These are phyloP conservation scores for Hypericum androsaemum DNA, from an alignment of 345 rosid genomes.

Conservation along the genomic window DNA sequence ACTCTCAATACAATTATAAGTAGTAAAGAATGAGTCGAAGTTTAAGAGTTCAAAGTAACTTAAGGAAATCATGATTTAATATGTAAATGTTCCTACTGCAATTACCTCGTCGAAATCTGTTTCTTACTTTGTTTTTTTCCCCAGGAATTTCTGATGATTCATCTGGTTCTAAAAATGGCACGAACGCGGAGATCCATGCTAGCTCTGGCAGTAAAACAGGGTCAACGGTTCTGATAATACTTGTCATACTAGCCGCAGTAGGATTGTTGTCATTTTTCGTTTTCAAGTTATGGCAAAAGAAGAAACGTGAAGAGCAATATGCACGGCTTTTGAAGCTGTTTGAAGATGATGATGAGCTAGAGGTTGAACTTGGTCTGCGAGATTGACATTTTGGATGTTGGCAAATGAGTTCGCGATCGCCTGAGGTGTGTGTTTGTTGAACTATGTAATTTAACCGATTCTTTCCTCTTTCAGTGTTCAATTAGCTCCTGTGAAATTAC, in stretches of 20 bases:
- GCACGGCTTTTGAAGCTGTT: slow-evolving; percentile 89
- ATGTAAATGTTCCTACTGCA: too few relatives aligned
- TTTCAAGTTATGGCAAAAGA: slow-evolving; percentile 88
- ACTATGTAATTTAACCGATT: neutral
- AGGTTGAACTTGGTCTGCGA: slow-evolving; percentile 89
- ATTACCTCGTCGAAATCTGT: neutral
- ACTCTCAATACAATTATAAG: too few relatives aligned
- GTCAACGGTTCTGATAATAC: slow-evolving; percentile 36
- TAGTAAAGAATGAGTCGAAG: too few relatives aligned
- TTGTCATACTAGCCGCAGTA: slow-evolving; percentile 39
- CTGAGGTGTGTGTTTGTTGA: slow-evolving; percentile 19
- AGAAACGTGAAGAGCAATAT: slow-evolving; percentile 93
- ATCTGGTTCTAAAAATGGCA: slow-evolving; percentile 28
- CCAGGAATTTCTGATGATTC: slow-evolving; percentile 50
- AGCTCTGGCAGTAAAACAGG: slow-evolving; percentile 38
- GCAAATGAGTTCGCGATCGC: slow-evolving; percentile 12
- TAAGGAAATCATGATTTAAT: too few relatives aligned
- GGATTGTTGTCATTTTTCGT: slow-evolving; percentile 52
- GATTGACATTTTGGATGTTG: slow-evolving; percentile 32
- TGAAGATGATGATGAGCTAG: slow-evolving; percentile 97
- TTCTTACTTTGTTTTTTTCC: neutral
- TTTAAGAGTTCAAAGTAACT: too few relatives aligned
- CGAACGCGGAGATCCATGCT: slow-evolving; percentile 30
- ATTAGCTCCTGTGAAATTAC: too few relatives aligned
- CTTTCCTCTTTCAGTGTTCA: neutral